These are phyloP conservation scores for Macroventuria anomochaeta DNA, from an alignment of 2,329 filamentous ascomycete genomes.

Conservation along the genomic window DNA sequence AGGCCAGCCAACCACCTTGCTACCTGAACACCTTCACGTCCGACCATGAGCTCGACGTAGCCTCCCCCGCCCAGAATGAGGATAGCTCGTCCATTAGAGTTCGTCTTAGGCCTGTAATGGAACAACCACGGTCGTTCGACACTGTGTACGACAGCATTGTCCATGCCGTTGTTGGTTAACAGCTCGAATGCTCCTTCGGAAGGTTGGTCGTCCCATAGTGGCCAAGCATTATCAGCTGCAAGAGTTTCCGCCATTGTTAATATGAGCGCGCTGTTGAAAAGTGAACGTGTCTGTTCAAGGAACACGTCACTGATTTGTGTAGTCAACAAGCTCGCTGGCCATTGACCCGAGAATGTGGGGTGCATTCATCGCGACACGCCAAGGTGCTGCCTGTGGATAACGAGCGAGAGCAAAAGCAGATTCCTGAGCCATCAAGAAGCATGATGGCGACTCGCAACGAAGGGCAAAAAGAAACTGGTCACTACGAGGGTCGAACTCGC, in stretches of 20 bases:
- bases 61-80: constrained; percentile 27
- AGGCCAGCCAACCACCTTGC: constrained; percentile 25
- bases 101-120: constrained; percentile 14
- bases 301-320: constrained; percentile 3
- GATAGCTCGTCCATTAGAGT: constrained; percentile 8
- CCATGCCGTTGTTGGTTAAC: constrained; percentile 1
- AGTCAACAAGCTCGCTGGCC: constrained; percentile 1
- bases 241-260: not conserved
- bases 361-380: no score
- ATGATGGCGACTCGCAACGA: no score
- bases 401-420: no score
- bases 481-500: constrained; percentile 25
- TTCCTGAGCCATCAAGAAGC: no score
- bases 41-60: constrained; percentile 29
- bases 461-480: constrained; percentile 13
- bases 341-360: constrained; percentile 18
- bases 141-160: constrained; percentile 20
- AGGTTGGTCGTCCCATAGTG: constrained; percentile 10
- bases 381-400: no score
- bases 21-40: constrained; percentile 27
- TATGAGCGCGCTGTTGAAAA: no score
- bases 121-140: constrained; percentile 27
- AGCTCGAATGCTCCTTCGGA: constrained; percentile 22
- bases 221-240: constrained; percentile 14
- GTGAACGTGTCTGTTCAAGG: not conserved